Percentiles rank a stretch among this genome's conserved stretches.
Evolutionary conservation across 2,329 filamentous ascomycete species (phyloP).

Genomic region (Aspergillus glaucus): DNA sequence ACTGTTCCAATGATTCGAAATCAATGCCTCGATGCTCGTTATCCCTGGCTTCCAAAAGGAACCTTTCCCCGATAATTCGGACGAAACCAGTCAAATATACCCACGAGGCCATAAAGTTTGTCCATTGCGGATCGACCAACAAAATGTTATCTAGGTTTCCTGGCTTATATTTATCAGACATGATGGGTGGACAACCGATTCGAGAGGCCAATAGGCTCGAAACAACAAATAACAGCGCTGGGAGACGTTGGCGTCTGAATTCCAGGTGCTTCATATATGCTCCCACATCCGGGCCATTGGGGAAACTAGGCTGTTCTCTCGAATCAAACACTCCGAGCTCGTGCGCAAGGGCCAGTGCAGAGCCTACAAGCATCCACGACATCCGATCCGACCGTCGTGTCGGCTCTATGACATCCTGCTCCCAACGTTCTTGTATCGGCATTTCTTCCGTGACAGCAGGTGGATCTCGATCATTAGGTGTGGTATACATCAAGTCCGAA

Average conservation of each 20-base stretch:
- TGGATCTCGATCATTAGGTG: slow-evolving; percentile 31
- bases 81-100: slow-evolving; percentile 42
- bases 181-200: slow-evolving; percentile 48
- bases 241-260: slow-evolving; percentile 30
- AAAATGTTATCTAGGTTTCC: slow-evolving; percentile 27
- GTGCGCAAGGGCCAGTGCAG: slow-evolving; percentile 47
- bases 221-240: slow-evolving; percentile 40
- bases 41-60: slow-evolving; percentile 39
- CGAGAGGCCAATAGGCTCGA: slow-evolving; percentile 48
- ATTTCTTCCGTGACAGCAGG: slow-evolving; percentile 16
- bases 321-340: slow-evolving; percentile 48
- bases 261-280: slow-evolving; percentile 25
- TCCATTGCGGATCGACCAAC: slow-evolving; percentile 43
- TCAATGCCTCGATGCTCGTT: slow-evolving; percentile 10
- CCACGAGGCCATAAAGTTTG: slow-evolving; percentile 49
- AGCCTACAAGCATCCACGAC: slow-evolving; percentile 56
- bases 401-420: slow-evolving; percentile 50
- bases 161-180: slow-evolving; percentile 39
- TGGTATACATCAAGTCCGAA: slow-evolving; percentile 42
- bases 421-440: slow-evolving; percentile 38
- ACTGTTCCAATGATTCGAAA: too few species aligned
- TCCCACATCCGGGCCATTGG: slow-evolving; percentile 16
- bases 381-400: slow-evolving; percentile 51
- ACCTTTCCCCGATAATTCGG: slow-evolving; percentile 48
- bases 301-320: slow-evolving; percentile 25